A percentile compares a stretch with the other conserved stretches of the same genome.
These are phyloP conservation scores for Gaeumannomyces sp. DNA, from an alignment of 2,329 filamentous ascomycete species.

Conservation along the genomic window DNA sequence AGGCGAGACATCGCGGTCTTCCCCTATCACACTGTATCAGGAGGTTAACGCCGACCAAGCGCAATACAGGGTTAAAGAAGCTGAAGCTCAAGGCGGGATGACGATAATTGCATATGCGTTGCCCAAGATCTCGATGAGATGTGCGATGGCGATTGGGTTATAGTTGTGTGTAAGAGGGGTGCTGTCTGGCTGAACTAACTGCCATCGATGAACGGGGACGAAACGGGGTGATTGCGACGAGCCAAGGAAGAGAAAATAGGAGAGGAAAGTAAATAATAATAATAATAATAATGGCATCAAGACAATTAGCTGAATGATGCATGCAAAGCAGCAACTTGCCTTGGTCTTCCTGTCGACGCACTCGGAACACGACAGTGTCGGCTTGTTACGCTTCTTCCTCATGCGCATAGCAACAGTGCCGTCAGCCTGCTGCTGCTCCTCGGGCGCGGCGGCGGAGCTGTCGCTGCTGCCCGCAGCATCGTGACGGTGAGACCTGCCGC, in stretches of 20 bases:
- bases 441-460: conserved; percentile 16
- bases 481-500: neutral
- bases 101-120: too few relatives aligned
- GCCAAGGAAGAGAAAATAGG: conserved; percentile 7
- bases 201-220: too few relatives aligned
- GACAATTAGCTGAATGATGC: conserved; percentile 6
- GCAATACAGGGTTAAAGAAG: neutral
- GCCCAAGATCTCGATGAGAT: too few relatives aligned
- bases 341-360: conserved; percentile 81
- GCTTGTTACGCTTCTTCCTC: conserved; percentile 81
- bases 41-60: conserved; percentile 1
- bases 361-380: conserved; percentile 70
- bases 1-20: conserved; percentile 61
- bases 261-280: neutral
- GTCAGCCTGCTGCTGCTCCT: neutral
- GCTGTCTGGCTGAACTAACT: too few relatives aligned
- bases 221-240: neutral
- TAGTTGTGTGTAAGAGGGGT: too few relatives aligned
- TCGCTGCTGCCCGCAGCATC: conserved; percentile 14
- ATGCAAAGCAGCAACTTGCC: conserved; percentile 36
- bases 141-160: too few relatives aligned
- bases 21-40: conserved; percentile 62
- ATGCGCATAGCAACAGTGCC: conserved; percentile 43
- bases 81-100: too few relatives aligned
- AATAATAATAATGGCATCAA: neutral